Evolutionary conservation across 208 protist genomes (phyloP), one percentile per base, ranked within the genome.

Genomic region (Trypanosoma scelopori): DNA sequence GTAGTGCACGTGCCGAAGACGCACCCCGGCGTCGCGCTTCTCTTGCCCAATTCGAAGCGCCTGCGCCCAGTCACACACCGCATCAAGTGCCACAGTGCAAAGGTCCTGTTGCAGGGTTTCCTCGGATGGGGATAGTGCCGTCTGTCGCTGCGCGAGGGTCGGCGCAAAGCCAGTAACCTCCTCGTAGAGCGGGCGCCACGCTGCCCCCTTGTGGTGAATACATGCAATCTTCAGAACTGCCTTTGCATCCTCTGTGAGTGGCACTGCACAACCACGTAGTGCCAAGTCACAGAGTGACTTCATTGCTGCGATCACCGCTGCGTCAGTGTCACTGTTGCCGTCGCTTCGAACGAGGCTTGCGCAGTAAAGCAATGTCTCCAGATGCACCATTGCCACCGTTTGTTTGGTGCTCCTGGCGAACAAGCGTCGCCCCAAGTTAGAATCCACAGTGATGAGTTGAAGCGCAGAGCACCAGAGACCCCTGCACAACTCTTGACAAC

Each of bases 1-100:
- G 53, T 78, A 82, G 47, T 77, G 72, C 25, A 15, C 27, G 43
- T 55, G 45, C 32, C 55, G 41, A 12, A 82, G 60, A 18, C 71
- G 71, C 22, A 75, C 62, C 9, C 71, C 77, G 12, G 22, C 41
- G 9, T 73, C 48, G 12, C 77, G 77, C 30, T 48, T 47, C 15
- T 57, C 58, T 18, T 55, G 48, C 18, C 55, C 30, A 20, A 79
- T 25, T 15, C 43, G 23, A 35, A 72, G 61, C 15, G 65, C 72
- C 35, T 65, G 48, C 12, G 50, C 65, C 39, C 52, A 76, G 37
- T 65, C 32, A n/a, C 16, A 27, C 1, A 70, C 58, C 4, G 55
- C 18, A 5, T 37, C 45, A 22, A 77, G 32, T 13, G 56, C 65
- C 0, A 23, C 41, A 30, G 25, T 13, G 20, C 74, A 60, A 0